These are phyloP conservation scores for Xerocomus minutiporus DNA, from an alignment of 1,284 basidiomycete genomes.

Conservation along the genomic window DNA sequence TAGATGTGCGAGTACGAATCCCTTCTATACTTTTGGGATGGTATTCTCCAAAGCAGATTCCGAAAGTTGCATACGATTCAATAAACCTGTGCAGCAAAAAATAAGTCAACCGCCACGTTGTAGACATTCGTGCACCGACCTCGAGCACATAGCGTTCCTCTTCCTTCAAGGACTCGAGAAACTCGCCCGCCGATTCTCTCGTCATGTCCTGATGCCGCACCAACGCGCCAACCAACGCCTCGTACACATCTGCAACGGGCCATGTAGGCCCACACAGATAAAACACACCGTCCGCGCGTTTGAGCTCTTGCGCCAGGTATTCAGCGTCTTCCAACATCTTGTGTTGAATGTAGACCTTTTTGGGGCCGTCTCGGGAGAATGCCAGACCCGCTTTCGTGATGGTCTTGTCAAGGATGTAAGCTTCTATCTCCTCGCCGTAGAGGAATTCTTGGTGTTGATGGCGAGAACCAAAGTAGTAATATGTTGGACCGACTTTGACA, in stretches of 20 bases:
- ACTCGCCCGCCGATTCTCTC: conserved; percentile 70
- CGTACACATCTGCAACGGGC: conserved; percentile 97
- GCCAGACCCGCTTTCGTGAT: conserved; percentile 90
- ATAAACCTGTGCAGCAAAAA: conserved; percentile 22
- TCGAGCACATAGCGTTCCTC: conserved; percentile 97
- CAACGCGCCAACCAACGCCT: conserved; percentile 82
- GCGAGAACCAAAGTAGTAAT: conserved; percentile 98
- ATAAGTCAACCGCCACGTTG: conserved; percentile 5
- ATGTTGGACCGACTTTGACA: conserved; percentile 80
- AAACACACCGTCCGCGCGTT: conserved; percentile 76
- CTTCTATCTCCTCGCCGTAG: conserved; percentile 90
- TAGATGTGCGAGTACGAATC: background rate
- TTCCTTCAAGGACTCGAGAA: conserved; percentile 90
- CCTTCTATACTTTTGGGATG: background rate
- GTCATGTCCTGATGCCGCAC: conserved; percentile 68
- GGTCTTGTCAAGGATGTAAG: conserved; percentile 76
- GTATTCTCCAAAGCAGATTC: background rate
- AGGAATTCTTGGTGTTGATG: conserved; percentile 94
- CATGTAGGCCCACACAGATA: conserved; percentile 98
- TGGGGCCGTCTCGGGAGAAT: conserved; percentile 89
- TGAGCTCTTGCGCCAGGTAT: conserved; percentile 70
- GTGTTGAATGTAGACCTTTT: conserved; percentile 98
- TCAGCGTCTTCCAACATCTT: conserved; percentile 92
- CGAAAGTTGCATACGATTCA: conserved; percentile 9
- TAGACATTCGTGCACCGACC: conserved; percentile 45